A percentile compares a stretch with the other conserved stretches of the same genome.
phyloP scores from a whole-genome alignment of 2,329 filamentous ascomycete species.

The Bipolaris cookei region DNA sequence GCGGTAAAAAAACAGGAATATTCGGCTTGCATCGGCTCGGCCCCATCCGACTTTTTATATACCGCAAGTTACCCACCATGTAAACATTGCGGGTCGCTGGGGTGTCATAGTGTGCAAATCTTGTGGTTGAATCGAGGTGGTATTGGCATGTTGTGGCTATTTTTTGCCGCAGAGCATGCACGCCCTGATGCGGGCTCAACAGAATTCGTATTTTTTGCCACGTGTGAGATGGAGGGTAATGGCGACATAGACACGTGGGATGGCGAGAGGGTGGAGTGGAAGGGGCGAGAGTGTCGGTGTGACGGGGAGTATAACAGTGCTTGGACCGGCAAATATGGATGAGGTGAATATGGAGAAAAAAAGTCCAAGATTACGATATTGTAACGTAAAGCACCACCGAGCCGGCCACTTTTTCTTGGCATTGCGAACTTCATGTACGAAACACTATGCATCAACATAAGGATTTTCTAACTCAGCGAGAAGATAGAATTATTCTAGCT shows the following conservation, averaged over 20 bases:
- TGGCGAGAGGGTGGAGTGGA: not conserved
- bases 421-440: too few species aligned
- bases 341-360: too few species aligned
- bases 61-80: slow-evolving; percentile 17
- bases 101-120: slow-evolving; percentile 29
- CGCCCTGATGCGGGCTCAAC: slow-evolving; percentile 20
- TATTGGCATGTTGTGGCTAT: slow-evolving; percentile 23
- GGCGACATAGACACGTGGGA: slow-evolving; percentile 1
- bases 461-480: too few species aligned
- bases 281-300: not conserved
- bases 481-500: too few species aligned
- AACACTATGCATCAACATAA: too few species aligned
- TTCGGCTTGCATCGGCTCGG: slow-evolving; percentile 21
- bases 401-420: too few species aligned
- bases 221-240: slow-evolving; percentile 8
- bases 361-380: too few species aligned
- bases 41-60: slow-evolving; percentile 9
- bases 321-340: too few species aligned
- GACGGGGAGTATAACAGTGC: too few species aligned
- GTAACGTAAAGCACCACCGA: too few species aligned
- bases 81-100: slow-evolving; percentile 10
- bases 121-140: slow-evolving; percentile 10
- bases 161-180: slow-evolving; percentile 3
- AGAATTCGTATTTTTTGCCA: slow-evolving; percentile 15
- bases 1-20: not conserved